Percentiles rank a stretch among this genome's conserved stretches.
Evolutionary conservation across 2,329 filamentous ascomycete genomes (phyloP).

Genomic region (Colletotrichum paranaense): DNA sequence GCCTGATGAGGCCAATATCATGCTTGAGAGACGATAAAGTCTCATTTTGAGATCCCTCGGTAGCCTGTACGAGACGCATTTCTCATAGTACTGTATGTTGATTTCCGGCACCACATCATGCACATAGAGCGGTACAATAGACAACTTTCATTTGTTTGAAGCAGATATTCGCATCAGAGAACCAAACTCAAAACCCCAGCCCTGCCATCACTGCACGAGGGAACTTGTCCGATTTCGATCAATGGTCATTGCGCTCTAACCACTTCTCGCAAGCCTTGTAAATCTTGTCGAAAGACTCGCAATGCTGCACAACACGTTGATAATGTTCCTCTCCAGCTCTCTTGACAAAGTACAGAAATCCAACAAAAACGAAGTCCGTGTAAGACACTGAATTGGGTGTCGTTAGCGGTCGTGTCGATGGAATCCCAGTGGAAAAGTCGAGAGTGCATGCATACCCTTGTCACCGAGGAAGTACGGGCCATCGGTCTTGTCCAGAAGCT

Average conservation of each 20-base stretch:
- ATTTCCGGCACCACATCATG: neutral
- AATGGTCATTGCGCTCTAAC: slow-evolving; percentile 12
- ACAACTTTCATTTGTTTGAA: too few species aligned
- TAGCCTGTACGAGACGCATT: too few species aligned
- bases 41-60: neutral
- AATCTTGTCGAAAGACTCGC: slow-evolving; percentile 6
- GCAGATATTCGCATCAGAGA: too few species aligned
- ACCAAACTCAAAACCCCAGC: too few species aligned
- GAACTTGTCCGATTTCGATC: too few species aligned
- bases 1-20: slow-evolving; percentile 12
- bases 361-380: slow-evolving; percentile 68
- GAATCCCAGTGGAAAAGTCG: too few species aligned
- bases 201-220: too few species aligned
- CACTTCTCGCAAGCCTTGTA: slow-evolving; percentile 27
- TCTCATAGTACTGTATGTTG: too few species aligned
- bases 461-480: slow-evolving; percentile 73
- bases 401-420: neutral
- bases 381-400: slow-evolving; percentile 46
- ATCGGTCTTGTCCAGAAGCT: slow-evolving; percentile 64
- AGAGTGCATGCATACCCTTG: slow-evolving; percentile 51
- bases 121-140: too few species aligned
- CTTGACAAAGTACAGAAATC: slow-evolving; percentile 57
- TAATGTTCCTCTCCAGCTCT: slow-evolving; percentile 51
- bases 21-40: slow-evolving; percentile 10
- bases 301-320: slow-evolving; percentile 46